Percentiles rank a stretch among this genome's conserved stretches.
These are phyloP conservation scores for Catunica adiposa DNA, from an alignment of 2,329 filamentous ascomycete species.

Conservation along the genomic window DNA sequence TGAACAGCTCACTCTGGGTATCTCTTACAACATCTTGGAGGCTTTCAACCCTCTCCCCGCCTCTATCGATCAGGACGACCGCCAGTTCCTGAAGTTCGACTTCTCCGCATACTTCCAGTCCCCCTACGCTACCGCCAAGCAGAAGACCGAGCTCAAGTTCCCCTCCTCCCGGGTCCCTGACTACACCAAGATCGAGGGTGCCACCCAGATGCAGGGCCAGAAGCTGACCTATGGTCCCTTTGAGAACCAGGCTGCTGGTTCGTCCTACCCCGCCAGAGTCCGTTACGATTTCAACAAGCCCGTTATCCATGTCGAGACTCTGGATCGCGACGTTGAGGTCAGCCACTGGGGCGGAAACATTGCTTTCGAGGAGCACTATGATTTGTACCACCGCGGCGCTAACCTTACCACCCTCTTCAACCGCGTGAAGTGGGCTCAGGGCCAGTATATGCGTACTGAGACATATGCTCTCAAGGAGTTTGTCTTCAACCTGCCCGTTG, in stretches of 20 bases:
- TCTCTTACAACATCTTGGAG: slow-evolving; percentile 67
- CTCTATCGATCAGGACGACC: slow-evolving; percentile 64
- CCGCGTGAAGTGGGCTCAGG: slow-evolving; percentile 57
- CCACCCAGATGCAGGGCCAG: slow-evolving; percentile 65
- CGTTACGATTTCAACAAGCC: slow-evolving; percentile 95
- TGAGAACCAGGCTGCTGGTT: slow-evolving; percentile 62
- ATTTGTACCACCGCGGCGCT: slow-evolving; percentile 72
- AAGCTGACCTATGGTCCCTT: slow-evolving; percentile 87
- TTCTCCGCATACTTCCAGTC: slow-evolving; percentile 77
- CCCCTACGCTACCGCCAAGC: slow-evolving; percentile 71
- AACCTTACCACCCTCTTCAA: slow-evolving; percentile 58
- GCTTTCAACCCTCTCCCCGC: slow-evolving; percentile 68
- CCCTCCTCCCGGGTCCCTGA: slow-evolving; percentile 63
- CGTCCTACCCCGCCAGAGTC: slow-evolving; percentile 53
- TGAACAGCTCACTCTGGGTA: slow-evolving; percentile 68
- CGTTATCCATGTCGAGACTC: slow-evolving; percentile 56
- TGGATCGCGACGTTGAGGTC: slow-evolving; percentile 87
- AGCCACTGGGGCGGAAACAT: slow-evolving; percentile 97
- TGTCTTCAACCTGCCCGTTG: slow-evolving; percentile 59
- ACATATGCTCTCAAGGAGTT: slow-evolving; percentile 68
- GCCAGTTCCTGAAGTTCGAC: slow-evolving; percentile 71
- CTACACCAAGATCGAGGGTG: slow-evolving; percentile 59
- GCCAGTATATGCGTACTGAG: slow-evolving; percentile 59
- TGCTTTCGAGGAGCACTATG: slow-evolving; percentile 87
- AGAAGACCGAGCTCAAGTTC: slow-evolving; percentile 95